Conservation (phyloP, 1,284 basidiomycete species). For the Moesziomyces sp. region DNA sequence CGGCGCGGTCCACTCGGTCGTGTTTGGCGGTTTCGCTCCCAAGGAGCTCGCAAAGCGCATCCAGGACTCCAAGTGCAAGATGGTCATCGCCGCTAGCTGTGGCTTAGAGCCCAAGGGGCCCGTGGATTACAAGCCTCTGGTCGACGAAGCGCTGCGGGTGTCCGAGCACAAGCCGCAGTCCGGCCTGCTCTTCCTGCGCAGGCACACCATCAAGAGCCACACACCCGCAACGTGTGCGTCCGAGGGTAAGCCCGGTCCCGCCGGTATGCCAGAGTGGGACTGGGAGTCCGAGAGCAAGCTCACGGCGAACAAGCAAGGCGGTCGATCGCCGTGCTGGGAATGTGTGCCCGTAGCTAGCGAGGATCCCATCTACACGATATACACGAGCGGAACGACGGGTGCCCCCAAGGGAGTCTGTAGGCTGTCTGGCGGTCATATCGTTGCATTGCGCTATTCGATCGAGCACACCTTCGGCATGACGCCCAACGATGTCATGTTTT, state of each 20-base stretch:
- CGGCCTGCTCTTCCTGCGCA: slow-evolving; percentile 48
- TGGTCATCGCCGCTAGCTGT: slow-evolving; percentile 59
- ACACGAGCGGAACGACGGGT: slow-evolving; percentile 62
- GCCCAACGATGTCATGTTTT: slow-evolving; percentile 51
- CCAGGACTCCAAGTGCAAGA: slow-evolving; percentile 54
- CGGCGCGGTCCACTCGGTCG: slow-evolving; percentile 66
- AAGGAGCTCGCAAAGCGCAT: slow-evolving; percentile 63
- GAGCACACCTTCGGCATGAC: slow-evolving; percentile 60
- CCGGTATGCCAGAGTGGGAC: slow-evolving; percentile 51
- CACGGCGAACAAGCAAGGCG: slow-evolving; percentile 24
- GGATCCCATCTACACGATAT: slow-evolving; percentile 56
- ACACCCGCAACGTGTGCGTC: slow-evolving; percentile 21
- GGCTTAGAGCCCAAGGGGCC: slow-evolving; percentile 63
- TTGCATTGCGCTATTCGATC: slow-evolving; percentile 57
- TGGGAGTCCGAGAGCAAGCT: slow-evolving; percentile 52
- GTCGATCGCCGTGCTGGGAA: slow-evolving; percentile 47
- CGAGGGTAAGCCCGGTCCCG: slow-evolving; percentile 18
- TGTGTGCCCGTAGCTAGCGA: slow-evolving; percentile 56
- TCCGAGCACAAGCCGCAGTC: slow-evolving; percentile 53
- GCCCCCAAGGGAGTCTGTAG: slow-evolving; percentile 61
- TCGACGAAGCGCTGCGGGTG: slow-evolving; percentile 52
- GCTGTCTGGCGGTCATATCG: slow-evolving; percentile 59
- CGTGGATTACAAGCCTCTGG: slow-evolving; percentile 62
- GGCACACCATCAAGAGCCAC: slow-evolving; percentile 57
- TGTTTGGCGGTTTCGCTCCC: slow-evolving; percentile 65